Evolutionary conservation across 2,329 filamentous ascomycete genomes (phyloP), one percentile per base, ranked within the genome.

Genomic region (Aureobasidium pullulans): DNA sequence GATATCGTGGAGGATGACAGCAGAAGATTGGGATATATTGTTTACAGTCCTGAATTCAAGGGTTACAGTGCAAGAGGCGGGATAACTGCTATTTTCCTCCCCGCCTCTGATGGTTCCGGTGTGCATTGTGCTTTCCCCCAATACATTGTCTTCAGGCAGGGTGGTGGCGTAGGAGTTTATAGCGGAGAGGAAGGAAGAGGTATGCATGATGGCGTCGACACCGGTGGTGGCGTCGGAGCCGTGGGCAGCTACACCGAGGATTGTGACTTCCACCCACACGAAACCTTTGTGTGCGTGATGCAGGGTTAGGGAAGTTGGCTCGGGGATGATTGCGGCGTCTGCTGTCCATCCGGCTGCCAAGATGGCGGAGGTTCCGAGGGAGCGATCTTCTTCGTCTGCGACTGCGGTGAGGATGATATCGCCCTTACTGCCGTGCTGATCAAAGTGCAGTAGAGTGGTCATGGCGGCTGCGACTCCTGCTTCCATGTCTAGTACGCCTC

Each of bases 401-500:
- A 58, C 54, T 5, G 42, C 54, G 23, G 54, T 9, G 3, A 58
- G 34, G 16, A 58, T 40, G 16, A 58, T 31, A 49, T 36, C 29
- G 34, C 54, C 54, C 10, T 37, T 43, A 19, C 48, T 50, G 34
- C 48, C 48, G 1, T 50, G 48, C 11, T 8, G 4, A 8, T 34
- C 39, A 4, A 39, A 37, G 19, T 50, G 6, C 1, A 50, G 19
- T 4, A 58, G 39, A 13, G 40, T 58, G 16, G 44, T 58, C 54
- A 58, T 47, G 34, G 42, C 29, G 8, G 54, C 54, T 19, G 54
- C 54, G 10, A 58, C 34, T 10, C 42, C 54, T 4, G 42, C 44
- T 16, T 58, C 49, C 54, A 58, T 58, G 34, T 58, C 54, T n/a
- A 56, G n/a, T 2, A 56, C 52, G n/a, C 52, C 52, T 36, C 52